Evolutionary conservation across 2,329 filamentous ascomycete genomes (phyloP), one percentile per base, ranked within the genome.

Genomic region (Arthrobotrys entomopaga): DNA sequence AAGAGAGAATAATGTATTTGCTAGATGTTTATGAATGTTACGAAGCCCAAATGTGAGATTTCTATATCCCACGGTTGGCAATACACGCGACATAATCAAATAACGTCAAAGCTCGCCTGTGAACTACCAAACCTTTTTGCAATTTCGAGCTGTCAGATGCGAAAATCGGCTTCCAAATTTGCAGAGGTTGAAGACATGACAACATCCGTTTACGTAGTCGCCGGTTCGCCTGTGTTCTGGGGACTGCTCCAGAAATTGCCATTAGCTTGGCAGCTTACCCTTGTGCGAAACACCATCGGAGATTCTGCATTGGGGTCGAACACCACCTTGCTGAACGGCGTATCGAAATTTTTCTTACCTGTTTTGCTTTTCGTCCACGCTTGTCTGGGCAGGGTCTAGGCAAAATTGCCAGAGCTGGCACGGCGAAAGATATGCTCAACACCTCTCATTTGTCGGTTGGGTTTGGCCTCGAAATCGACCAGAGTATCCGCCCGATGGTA

Each of bases 121-220:
- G 19, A 67, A 20, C 52, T 50, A 42, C 48, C 13, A 60, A 69
- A 69, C 50, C 46, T 26, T 69, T 70, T 70, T 50, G 52, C 65
- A 70, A 70, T 70, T 70, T 64, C 57, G 34, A 56, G 48, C 57
- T 69, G 65, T 64, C 65, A 70, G 42, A 67, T 50, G 63, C 63
- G 63, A 74, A 34, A 54, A 74, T 67, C 70, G 70, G 70, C 70
- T 74, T 67, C 70, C 70, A 63, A 57, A 63, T 73, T 60, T 43
- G 57, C 42, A 56, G 46, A 46, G 52, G 26, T 43, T 38, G 29
- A 64, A 54, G 65, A 26, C 70, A 74, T 74, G 70, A 74, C 70
- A 74, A 63, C 52, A 74, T 74, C 70, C 63, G 43, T 40, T 74
- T 74, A 74, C 70, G 70, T 74, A 67, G 70, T 74, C 70, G 70